Base-by-base conservation (phyloP, 495 filamentous ascomycete genomes). In the Aspergillus haitiensis region DNA sequence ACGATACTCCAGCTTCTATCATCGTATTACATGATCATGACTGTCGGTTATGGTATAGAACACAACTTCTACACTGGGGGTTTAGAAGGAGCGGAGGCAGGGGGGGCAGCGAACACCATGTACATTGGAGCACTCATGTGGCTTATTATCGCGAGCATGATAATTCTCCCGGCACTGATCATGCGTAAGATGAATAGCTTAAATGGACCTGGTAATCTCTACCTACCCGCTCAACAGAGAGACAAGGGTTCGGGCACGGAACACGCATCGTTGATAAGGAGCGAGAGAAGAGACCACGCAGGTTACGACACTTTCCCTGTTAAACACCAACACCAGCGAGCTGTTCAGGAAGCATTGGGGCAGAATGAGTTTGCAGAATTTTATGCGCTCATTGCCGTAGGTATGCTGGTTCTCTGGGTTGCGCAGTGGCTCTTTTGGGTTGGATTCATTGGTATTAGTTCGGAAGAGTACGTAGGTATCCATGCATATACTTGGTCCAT, bases 51-150 rank as follows among this genome's bases (percentile, higher is more conserved):
- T 53, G 61, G 61, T 40, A 31, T 52, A 56, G 36, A 60, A 56
- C 61, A 64, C 37, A 52, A 60, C 13, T 64, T 64, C 52, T 64
- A 64, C 52, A 13, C 60, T 42, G 61, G 56, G 58, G 47, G 39
- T 73, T 13, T 61, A 35, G 52, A 27, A 36, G 33, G 27, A 33
- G 59, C 47, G n/a, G 59, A 61, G 7, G 56, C 15, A 56, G 45
- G 7, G 9, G 8, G 1, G n/a, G 21, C 16, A n/a, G 59, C 45
- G 31, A 52, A 52, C 31, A 32, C 21, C 7, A 61, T 61, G 59
- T 61, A 61, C 37, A 46, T 36, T 21, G 59, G 59, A 45, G 59
- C 59, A 35, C 52, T 61, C 35, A 45, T 56, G 11, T 61, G 59
- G 59, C 59, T 61, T 36, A 27, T 61, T n/a, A n/a, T n/a, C n/a